A percentile compares a stretch with the other conserved stretches of the same genome.
These are phyloP conservation scores for Polytrichum formosum DNA, from an alignment of 225 moss, liverwort and hornwort genomes.

Conservation along the genomic window DNA sequence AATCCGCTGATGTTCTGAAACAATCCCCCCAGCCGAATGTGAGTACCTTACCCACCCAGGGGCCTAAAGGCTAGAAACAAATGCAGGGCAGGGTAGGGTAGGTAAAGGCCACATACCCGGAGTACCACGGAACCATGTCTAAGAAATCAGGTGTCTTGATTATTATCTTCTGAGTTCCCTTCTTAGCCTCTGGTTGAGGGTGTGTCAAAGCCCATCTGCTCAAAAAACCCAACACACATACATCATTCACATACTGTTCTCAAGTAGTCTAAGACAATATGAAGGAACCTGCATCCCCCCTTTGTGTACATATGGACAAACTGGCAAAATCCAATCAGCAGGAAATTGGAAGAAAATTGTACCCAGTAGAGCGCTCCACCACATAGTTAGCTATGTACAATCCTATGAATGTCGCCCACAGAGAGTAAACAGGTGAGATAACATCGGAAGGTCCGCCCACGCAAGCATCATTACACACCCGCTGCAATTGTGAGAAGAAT, in stretches of 20 bases:
- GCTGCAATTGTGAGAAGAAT: conserved; percentile 35
- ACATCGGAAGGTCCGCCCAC: conserved; percentile 77
- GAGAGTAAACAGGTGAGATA: conserved; percentile 93
- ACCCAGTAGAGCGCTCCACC: conserved; percentile 99
- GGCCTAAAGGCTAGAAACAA: conserved; percentile 12
- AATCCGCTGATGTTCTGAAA: conserved; percentile 95
- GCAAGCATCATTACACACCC: conserved; percentile 89
- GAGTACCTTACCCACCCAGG: conserved; percentile 14
- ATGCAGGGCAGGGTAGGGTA: conserved; percentile 1
- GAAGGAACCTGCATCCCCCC: too few species aligned
- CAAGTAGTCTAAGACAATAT: too few species aligned
- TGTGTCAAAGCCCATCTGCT: conserved; percentile 98
- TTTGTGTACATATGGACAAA: too few species aligned
- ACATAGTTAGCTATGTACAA: conserved; percentile 96
- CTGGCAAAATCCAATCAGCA: too few species aligned
- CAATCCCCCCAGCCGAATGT: conserved; percentile 20
- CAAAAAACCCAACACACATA: conserved; percentile 1
- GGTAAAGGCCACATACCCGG: conserved; percentile 64
- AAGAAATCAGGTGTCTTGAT: conserved; percentile 84
- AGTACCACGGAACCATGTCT: conserved; percentile 99
- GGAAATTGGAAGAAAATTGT: conserved; percentile 1
- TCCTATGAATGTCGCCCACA: conserved; percentile 99
- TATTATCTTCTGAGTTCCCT: conserved; percentile 67
- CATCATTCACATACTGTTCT: too few species aligned
- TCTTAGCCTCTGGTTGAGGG: conserved; percentile 71